Evolutionary conservation across 2,329 filamentous ascomycete species (phyloP), one percentile per base, ranked within the genome.

Genomic region (Leptosphaerulina australis): DNA sequence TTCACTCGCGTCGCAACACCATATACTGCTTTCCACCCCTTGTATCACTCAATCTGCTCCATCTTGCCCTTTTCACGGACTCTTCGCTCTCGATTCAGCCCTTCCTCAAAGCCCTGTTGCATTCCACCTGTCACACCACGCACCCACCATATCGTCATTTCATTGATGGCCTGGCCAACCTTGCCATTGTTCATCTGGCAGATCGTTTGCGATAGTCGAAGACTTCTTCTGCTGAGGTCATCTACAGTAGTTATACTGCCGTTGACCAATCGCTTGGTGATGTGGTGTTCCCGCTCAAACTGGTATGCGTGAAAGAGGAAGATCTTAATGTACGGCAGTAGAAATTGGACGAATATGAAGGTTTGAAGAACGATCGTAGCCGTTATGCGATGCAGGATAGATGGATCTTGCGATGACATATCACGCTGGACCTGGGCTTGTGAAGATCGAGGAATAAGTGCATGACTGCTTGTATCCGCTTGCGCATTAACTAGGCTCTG

Each of bases 111-210:
- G 5, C 88, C 86, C 59, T 90, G 85, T 60, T 84, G 83, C 31
- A 90, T 75, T 0, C 88, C 88, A 11, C 84, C 85, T 2, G 83
- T 79, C 40, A 90, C 74, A 15, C 84, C 82, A 55, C 86, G 79
- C 1, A 88, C 70, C 62, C 84, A 80, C 83, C 86, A 90, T 3
- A 80, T 67, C 2, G 80, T 78, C 8, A 82, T 64, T 24, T 83
- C 81, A 14, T 80, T 77, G 17, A 88, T 66, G 3, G 77, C 74
- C 53, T 83, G 78, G 0, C 85, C 85, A n/a, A 88, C 73, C 52
- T 79, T 82, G 0, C 87, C 87, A 51, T 88, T 83, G 17, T 86
- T 82, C 72, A 88, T 79, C 34, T 79, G 80, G 50, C 79, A 79
- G 3, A 89, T 74, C 0, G 80, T 77, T 8, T 79, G 78, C 8